phyloP scores from a whole-genome alignment of 192 early-diverging fungal genomes.

The Coemansia sp. region DNA sequence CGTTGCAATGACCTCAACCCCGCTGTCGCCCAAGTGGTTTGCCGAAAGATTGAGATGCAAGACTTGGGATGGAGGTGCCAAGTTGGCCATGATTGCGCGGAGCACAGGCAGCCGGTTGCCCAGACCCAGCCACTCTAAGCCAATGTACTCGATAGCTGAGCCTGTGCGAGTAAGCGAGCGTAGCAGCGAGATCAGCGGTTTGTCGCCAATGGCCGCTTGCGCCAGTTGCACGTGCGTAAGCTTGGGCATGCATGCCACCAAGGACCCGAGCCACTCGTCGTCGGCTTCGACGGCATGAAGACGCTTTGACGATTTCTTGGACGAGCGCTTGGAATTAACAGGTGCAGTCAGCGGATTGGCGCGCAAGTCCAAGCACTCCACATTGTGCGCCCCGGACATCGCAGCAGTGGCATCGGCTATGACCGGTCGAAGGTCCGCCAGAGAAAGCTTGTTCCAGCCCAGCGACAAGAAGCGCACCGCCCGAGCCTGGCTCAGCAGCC shows the following conservation, averaged over 20 bases:
- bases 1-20: slow-evolving; percentile 28
- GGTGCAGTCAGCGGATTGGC: slow-evolving; percentile 39
- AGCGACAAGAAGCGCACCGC: slow-evolving; percentile 33
- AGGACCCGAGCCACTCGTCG: slow-evolving; percentile 18
- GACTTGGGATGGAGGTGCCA: background rate
- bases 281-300: background rate
- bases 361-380: slow-evolving; percentile 40
- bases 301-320: slow-evolving; percentile 1
- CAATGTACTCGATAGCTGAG: slow-evolving; percentile 41
- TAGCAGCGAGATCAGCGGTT: slow-evolving; percentile 20
- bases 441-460: slow-evolving; percentile 50
- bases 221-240: slow-evolving; percentile 45
- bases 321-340: slow-evolving; percentile 1
- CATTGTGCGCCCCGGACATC: background rate
- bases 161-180: slow-evolving; percentile 17
- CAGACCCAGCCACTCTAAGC: slow-evolving; percentile 49
- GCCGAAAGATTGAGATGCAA: slow-evolving; percentile 49
- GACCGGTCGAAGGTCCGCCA: slow-evolving; percentile 27
- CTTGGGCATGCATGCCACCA: slow-evolving; percentile 26
- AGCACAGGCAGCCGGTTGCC: slow-evolving; percentile 40
- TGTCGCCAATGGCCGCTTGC: slow-evolving; percentile 33
- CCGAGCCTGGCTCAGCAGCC: slow-evolving; percentile 28
- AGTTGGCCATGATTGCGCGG: slow-evolving; percentile 23
- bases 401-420: background rate
- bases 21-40: slow-evolving; percentile 48